phyloP scores from a whole-genome alignment of 768 basidiomycete genomes.

The Podaxis sp. region DNA sequence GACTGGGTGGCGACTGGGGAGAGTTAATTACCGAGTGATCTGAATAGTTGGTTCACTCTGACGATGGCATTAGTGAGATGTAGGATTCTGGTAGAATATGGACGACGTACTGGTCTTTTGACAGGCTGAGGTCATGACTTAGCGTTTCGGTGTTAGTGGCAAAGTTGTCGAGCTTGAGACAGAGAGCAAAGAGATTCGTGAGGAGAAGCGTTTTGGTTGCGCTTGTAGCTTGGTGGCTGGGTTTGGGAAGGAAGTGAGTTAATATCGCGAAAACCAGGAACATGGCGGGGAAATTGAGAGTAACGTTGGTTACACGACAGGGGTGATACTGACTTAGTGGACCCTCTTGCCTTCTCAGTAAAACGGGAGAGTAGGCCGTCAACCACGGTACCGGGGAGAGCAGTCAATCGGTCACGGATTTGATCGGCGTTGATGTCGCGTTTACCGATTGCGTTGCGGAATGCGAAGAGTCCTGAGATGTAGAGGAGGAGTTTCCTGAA shows the following conservation, averaged over 20 bases:
- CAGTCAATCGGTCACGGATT: slow-evolving; percentile 54
- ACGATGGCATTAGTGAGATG: slow-evolving; percentile 7
- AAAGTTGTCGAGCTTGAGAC: slow-evolving; percentile 77
- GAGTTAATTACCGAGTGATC: slow-evolving; percentile 56
- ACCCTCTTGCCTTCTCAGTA: slow-evolving; percentile 71
- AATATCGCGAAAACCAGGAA: background rate
- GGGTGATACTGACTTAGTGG: slow-evolving; percentile 51
- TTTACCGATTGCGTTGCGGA: slow-evolving; percentile 46
- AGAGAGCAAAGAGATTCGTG: slow-evolving; percentile 79
- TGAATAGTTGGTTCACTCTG: slow-evolving; percentile 69
- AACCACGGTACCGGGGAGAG: slow-evolving; percentile 62
- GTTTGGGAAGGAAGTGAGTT: background rate
- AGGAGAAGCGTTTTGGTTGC: slow-evolving; percentile 71
- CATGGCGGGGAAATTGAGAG: background rate
- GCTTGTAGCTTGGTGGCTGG: slow-evolving; percentile 59
- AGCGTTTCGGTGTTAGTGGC: slow-evolving; percentile 66
- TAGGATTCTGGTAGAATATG: background rate
- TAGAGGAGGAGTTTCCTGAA: slow-evolving; percentile 77
- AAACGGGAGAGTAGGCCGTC: slow-evolving; percentile 80
- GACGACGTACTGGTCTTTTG: slow-evolving; percentile 57
- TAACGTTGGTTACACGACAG: slow-evolving; percentile 2
- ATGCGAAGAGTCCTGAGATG: slow-evolving; percentile 78
- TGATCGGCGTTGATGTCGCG: slow-evolving; percentile 48
- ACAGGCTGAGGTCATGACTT: slow-evolving; percentile 74
- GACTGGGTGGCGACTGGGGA: background rate